Conservation (phyloP, 768 basidiomycete genomes). For the Suillus lakei region DNA sequence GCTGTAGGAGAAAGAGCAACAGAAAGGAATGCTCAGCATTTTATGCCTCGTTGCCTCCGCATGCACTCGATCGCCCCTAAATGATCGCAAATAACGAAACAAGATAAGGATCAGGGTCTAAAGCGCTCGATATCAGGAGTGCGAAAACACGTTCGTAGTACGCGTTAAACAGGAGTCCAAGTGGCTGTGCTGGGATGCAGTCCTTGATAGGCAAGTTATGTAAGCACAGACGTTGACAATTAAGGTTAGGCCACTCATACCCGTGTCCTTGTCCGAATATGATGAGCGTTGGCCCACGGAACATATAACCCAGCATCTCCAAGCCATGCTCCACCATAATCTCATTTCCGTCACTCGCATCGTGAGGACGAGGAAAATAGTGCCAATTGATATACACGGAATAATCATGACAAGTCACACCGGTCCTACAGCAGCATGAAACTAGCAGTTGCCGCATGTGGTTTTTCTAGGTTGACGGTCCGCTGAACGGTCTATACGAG, state of each 20-base stretch:
- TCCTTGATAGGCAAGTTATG: background rate
- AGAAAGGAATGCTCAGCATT: background rate
- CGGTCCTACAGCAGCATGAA: background rate
- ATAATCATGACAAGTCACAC: background rate
- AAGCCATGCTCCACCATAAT: background rate
- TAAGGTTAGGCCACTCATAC: too few species aligned
- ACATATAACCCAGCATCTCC: background rate
- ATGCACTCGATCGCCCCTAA: slow-evolving; percentile 1
- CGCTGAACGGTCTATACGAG: slow-evolving; percentile 5
- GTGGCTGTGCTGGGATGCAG: background rate
- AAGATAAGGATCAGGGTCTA: slow-evolving; percentile 5
- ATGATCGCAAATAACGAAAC: slow-evolving; percentile 4
- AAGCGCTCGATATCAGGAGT: slow-evolving; percentile 7
- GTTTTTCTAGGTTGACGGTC: background rate
- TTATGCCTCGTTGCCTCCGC: slow-evolving; percentile 8
- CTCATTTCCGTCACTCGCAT: background rate
- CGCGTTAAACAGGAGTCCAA: background rate
- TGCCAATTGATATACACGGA: background rate
- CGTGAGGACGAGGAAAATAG: background rate
- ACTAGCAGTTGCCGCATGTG: background rate
- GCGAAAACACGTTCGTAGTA: background rate
- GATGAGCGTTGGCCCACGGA: too few species aligned
- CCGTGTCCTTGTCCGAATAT: too few species aligned
- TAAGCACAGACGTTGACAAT: background rate
- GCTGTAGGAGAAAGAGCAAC: slow-evolving; percentile 1